Base-by-base conservation (phyloP, 2,329 filamentous ascomycete species). In the Epichloe sibirici region DNA sequence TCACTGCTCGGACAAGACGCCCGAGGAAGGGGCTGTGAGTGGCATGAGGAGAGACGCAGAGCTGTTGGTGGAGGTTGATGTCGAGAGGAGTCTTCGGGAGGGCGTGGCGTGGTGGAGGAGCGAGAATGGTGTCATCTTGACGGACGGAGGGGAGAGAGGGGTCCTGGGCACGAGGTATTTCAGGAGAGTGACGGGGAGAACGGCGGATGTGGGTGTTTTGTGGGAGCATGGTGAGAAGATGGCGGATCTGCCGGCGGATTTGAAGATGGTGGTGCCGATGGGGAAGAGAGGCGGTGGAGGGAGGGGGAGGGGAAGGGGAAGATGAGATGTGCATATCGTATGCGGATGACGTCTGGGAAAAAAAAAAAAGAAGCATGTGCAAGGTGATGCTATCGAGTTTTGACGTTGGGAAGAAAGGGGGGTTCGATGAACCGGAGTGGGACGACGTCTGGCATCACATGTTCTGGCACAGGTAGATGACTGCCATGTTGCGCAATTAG, bases 41-140 rank as follows among this genome's bases (percentile, higher is more conserved):
- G 90, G 90, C 1, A 94, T 95, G 87, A 75, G 91, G 23, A 74
- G 62, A 58, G 88, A 82, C 64, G 86, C 87, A 5, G 85, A 93
- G 68, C 69, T 94, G 42, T 63, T 95, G 56, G 77, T 96, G 31
- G 88, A 88, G 68, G 72, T 95, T 53, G 82, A 95, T 68, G 69
- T 95, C 31, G 69, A 73, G 66, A 73, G 73, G 61, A 84, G 88
- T 59, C 64, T 95, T 60, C 69, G 70, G 43, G 81, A 79, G 51
- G 53, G 52, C 23, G 74, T 89, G 57, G 74, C 75, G 62, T 95
- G 90, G 78, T 94, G 86, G 82, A 66, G 81, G 56, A 89, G 86
- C 64, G 85, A 86, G 59, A 91, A 91, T 63, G 85, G 81, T 2
- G 87, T 91, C 8, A 76, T 90, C 56, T 69, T 91, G 57, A 83